Percentiles rank a stretch among this genome's conserved stretches.
Evolutionary conservation across 768 basidiomycete genomes (phyloP).

Genomic region (Collybia sordida): DNA sequence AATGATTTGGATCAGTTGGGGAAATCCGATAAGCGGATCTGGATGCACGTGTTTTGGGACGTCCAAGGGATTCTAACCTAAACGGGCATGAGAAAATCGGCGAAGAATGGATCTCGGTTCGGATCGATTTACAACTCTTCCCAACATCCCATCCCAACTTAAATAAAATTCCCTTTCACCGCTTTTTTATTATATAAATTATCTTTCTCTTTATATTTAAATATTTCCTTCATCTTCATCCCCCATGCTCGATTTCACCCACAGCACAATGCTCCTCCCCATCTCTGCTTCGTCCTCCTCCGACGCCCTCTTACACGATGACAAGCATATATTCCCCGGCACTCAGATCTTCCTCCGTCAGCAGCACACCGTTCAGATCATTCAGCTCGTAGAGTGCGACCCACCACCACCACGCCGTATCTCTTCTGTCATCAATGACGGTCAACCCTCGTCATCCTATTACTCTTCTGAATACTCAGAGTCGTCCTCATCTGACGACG

Average conservation of each 20-base stretch:
- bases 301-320: conserved; percentile 25
- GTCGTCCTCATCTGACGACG: conserved; percentile 32
- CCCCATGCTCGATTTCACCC: conserved; percentile 24
- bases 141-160: conserved; percentile 14
- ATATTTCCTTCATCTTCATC: conserved; percentile 12
- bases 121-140: conserved; percentile 15
- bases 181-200: conserved; percentile 9
- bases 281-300: conserved; percentile 12
- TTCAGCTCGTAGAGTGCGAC: conserved; percentile 69
- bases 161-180: conserved; percentile 16
- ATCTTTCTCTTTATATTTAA: too few species aligned
- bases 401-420: conserved; percentile 54
- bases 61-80: conserved; percentile 9
- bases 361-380: conserved; percentile 59
- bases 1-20: conserved; percentile 5
- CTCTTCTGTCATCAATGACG: conserved; percentile 34
- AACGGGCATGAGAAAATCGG: conserved; percentile 28
- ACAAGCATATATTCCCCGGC: conserved; percentile 29
- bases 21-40: conserved; percentile 27
- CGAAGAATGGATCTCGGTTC: conserved; percentile 23
- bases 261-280: conserved; percentile 19
- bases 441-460: conserved; percentile 28
- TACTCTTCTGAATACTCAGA: conserved; percentile 40
- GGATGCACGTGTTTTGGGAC: conserved; percentile 19
- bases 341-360: conserved; percentile 46